Percentiles rank a stretch among this genome's conserved stretches.
phyloP scores from a whole-genome alignment of 2,329 filamentous ascomycete species.

The Talaromyces piceae region DNA sequence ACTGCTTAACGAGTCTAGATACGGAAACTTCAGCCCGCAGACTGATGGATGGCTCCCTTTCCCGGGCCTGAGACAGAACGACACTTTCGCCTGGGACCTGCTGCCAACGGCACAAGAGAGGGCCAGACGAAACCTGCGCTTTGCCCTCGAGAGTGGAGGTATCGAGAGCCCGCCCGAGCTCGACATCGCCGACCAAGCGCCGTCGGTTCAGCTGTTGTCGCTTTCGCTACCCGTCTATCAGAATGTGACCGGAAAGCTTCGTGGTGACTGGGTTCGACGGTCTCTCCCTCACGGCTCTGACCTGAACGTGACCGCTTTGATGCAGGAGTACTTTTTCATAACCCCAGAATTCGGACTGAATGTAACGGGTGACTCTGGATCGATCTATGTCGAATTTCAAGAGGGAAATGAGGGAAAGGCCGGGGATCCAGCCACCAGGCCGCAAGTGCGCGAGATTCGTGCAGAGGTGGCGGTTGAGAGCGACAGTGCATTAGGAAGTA shows the following conservation, averaged over 20 bases:
- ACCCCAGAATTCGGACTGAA: slow-evolving; percentile 66
- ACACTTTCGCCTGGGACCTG: slow-evolving; percentile 72
- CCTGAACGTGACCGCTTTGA: slow-evolving; percentile 59
- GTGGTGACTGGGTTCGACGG: slow-evolving; percentile 65
- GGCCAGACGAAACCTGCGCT: slow-evolving; percentile 50
- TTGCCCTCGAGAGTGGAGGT: slow-evolving; percentile 25
- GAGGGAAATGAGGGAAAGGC: slow-evolving; percentile 42
- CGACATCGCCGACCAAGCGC: slow-evolving; percentile 18
- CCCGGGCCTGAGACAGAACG: slow-evolving; percentile 65
- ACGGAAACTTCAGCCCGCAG: slow-evolving; percentile 44
- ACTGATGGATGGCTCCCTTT: slow-evolving; percentile 56
- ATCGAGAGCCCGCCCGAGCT: slow-evolving; percentile 23
- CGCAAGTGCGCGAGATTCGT: slow-evolving; percentile 60
- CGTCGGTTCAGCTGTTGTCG: slow-evolving; percentile 29
- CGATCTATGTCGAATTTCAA: slow-evolving; percentile 61
- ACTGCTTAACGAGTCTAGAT: slow-evolving; percentile 43
- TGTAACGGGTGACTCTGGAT: slow-evolving; percentile 65
- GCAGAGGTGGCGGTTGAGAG: slow-evolving; percentile 68
- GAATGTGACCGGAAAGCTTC: slow-evolving; percentile 69
- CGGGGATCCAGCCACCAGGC: slow-evolving; percentile 17
- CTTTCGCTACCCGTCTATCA: slow-evolving; percentile 56
- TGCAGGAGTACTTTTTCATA: slow-evolving; percentile 60
- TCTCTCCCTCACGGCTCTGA: slow-evolving; percentile 41
- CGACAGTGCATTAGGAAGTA: slow-evolving; percentile 59
- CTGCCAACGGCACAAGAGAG: slow-evolving; percentile 59